Evolutionary conservation across 1,139 yeast species (phyloP).

Genomic region (Entelexis paramagnoliae): DNA sequence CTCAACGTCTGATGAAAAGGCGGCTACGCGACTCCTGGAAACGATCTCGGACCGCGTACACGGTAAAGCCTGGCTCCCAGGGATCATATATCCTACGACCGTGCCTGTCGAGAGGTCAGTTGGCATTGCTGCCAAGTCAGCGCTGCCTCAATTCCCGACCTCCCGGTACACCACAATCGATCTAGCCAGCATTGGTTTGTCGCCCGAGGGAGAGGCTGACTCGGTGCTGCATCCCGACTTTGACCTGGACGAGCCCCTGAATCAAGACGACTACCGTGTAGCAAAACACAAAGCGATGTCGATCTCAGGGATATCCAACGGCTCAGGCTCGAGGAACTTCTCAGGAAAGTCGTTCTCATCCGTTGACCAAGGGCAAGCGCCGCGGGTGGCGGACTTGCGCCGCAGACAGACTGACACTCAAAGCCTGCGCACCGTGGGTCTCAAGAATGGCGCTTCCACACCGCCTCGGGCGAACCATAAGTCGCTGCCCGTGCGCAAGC

Average conservation of each 20-base stretch:
- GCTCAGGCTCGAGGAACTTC: conserved; percentile 3
- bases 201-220: not conserved
- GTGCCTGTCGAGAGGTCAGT: conserved; percentile 10
- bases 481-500: not conserved
- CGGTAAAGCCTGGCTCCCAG: conserved; percentile 21
- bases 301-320: not conserved
- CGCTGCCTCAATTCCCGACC: not conserved
- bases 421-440: conserved; percentile 5
- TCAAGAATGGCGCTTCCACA: not conserved
- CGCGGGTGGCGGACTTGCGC: conserved; percentile 12
- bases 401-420: conserved; percentile 17
- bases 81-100: conserved; percentile 21
- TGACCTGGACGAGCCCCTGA: conserved; percentile 10
- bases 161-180: not conserved
- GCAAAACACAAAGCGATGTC: not conserved
- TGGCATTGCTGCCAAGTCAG: not conserved
- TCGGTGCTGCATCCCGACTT: conserved; percentile 5
- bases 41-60: conserved; percentile 23
- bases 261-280: conserved; percentile 4
- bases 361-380: conserved; percentile 11
- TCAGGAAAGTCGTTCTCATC: conserved; percentile 1
- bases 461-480: not conserved
- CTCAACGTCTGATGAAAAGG: conserved; percentile 18
- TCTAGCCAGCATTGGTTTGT: not conserved
- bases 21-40: conserved; percentile 17